Evolutionary conservation across 495 filamentous ascomycete genomes (phyloP).

Genomic region (Platismatia glauca): DNA sequence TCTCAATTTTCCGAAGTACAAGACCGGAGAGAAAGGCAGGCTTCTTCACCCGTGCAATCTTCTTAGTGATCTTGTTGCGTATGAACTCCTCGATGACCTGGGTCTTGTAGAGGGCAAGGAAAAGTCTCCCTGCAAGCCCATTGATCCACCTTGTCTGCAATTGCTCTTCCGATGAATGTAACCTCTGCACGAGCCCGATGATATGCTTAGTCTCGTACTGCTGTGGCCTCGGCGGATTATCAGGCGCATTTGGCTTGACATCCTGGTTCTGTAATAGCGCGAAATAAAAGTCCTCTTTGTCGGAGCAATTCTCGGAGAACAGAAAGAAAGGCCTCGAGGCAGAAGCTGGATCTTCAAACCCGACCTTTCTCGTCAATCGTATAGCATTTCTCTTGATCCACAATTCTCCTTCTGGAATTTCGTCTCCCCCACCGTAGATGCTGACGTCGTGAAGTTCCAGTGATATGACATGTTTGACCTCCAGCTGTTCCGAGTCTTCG

Average conservation of each 20-base stretch:
- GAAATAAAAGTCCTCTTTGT: constrained; percentile 98
- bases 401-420: constrained; percentile 82
- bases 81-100: constrained; percentile 69
- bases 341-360: constrained; percentile 49
- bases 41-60: constrained; percentile 88
- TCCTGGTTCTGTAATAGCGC: constrained; percentile 80
- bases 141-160: constrained; percentile 92
- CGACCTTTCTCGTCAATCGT: constrained; percentile 63
- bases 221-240: constrained; percentile 59
- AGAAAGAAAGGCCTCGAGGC: constrained; percentile 76
- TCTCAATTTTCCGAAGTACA: constrained; percentile 68
- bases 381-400: constrained; percentile 95
- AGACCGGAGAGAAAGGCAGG: constrained; percentile 82
- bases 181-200: constrained; percentile 71
- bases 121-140: constrained; percentile 77
- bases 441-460: constrained; percentile 79
- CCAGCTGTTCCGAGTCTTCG: constrained; percentile 78
- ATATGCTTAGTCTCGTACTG: constrained; percentile 78
- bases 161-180: constrained; percentile 89
- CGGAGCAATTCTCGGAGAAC: constrained; percentile 87
- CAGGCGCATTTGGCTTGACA: constrained; percentile 45
- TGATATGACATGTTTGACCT: constrained; percentile 91
- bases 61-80: constrained; percentile 83
- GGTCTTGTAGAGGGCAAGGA: constrained; percentile 80
- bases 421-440: constrained; percentile 72